Evolutionary conservation across 352 stramenopile genomes (phyloP).

Genomic region (Pythium scleroteichum): DNA sequence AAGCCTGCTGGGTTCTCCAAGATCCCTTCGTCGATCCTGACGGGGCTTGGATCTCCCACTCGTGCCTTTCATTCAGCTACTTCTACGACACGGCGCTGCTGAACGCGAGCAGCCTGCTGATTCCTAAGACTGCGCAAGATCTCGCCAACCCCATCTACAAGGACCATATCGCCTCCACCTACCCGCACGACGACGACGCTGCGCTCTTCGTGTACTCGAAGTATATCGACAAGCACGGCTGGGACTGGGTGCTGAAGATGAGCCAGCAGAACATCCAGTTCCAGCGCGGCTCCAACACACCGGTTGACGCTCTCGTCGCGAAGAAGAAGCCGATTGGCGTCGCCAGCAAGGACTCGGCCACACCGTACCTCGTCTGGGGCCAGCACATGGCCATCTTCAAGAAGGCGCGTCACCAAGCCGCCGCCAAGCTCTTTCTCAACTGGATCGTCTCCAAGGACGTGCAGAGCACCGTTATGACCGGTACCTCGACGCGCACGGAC

Average conservation of each 20-base stretch:
- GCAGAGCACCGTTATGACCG: slow-evolving; percentile 31
- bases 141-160: slow-evolving; percentile 38
- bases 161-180: slow-evolving; percentile 42
- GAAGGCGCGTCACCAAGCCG: slow-evolving; percentile 50
- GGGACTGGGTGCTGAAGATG: slow-evolving; percentile 47
- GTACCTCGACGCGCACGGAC: slow-evolving; percentile 40
- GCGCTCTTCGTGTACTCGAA: slow-evolving; percentile 44
- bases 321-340: slow-evolving; percentile 36
- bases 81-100: slow-evolving; percentile 33
- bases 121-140: slow-evolving; percentile 28
- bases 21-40: slow-evolving; percentile 41
- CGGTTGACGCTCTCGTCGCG: slow-evolving; percentile 24
- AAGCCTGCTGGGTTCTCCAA: slow-evolving; percentile 53
- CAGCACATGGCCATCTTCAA: slow-evolving; percentile 62
- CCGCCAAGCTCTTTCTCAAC: slow-evolving; percentile 62
- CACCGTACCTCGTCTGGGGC: slow-evolving; percentile 43
- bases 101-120: slow-evolving; percentile 5
- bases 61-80: slow-evolving; percentile 45
- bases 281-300: slow-evolving; percentile 33
- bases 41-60: slow-evolving; percentile 41
- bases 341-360: slow-evolving; percentile 14
- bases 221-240: slow-evolving; percentile 56
- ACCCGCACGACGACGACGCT: slow-evolving; percentile 53
- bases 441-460: slow-evolving; percentile 42
- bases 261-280: slow-evolving; percentile 40